Evolutionary conservation across 2,329 filamentous ascomycete species (phyloP), one percentile per base, ranked within the genome.

Genomic region (Ophiostoma quercus): DNA sequence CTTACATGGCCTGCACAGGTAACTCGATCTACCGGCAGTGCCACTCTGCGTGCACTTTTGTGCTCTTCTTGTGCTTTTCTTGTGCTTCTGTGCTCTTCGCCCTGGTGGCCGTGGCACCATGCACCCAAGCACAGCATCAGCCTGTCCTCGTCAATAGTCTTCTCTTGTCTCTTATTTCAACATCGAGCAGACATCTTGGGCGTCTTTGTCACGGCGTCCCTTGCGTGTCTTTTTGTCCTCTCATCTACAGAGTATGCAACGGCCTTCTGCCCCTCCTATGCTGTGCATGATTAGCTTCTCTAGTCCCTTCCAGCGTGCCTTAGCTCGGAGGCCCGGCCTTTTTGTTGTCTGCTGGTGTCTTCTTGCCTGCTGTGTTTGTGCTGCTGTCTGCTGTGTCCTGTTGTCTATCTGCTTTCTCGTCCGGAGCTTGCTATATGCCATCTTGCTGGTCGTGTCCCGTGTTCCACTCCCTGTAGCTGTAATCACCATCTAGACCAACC

Each of bases 281-380:
- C 37, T 71, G n/a, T 71, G 69, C 69, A 68, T 71, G 60, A 47
- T 67, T 71, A 71, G 69, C 67, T 29, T 67, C 54, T 67, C 62
- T 71, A 71, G 69, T 41, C 69, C 37, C 29, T 34, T 68, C 29
- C 43, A 63, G 57, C 60, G 37, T 57, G 67, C 69, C 69, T 71
- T 71, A 71, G 69, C 60, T 71, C 32, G 39, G 16, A 65, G 22
- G 39, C 63, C 62, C 62, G 69, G 29, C 37, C 29, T 47, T 68
- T 68, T 66, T 22, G 6, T 29, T 29, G 25, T 29, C 34, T 34
- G 34, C 2, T 6, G 6, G 6, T 34, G 3, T 3, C 32, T 34
- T 16, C 4, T 16, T n/a, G n/a, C 43, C 43, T 51, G 43, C 3
- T 7, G 3, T 37, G 19, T 43, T 2, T 32, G 12, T 43, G 22